Conservation (phyloP, 768 basidiomycete genomes). For the Lactarius quietus region DNA sequence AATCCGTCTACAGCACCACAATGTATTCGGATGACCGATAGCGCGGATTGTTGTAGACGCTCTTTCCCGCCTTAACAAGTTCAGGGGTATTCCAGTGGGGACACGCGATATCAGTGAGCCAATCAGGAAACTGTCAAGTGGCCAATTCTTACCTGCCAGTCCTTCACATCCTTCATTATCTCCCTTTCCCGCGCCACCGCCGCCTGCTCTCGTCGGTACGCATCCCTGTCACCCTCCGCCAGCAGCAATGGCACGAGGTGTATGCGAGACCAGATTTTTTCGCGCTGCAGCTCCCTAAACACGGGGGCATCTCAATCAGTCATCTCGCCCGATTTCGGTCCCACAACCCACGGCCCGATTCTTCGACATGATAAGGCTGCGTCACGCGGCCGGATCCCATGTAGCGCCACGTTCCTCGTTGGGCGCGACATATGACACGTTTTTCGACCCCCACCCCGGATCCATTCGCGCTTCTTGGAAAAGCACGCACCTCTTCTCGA, state of each 20-base stretch:
- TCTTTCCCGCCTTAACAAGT: constrained; percentile 67
- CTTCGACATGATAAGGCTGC: constrained; percentile 41
- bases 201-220: constrained; percentile 77
- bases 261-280: constrained; percentile 94
- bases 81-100: constrained; percentile 21
- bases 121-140: constrained; percentile 30
- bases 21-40: constrained; percentile 58
- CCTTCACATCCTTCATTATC: constrained; percentile 93
- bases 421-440: constrained; percentile 61
- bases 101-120: constrained; percentile 26
- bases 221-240: constrained; percentile 91
- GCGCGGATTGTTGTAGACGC: constrained; percentile 76
- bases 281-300: constrained; percentile 85
- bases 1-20: constrained; percentile 49
- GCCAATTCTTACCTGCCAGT: constrained; percentile 74
- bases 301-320: constrained; percentile 17
- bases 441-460: constrained; percentile 59
- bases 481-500: constrained; percentile 81
- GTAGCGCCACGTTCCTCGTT: constrained; percentile 61
- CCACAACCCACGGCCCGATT: constrained; percentile 22
- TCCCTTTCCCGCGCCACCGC: constrained; percentile 72
- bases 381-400: constrained; percentile 63
- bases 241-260: constrained; percentile 88
- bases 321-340: constrained; percentile 16
- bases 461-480: constrained; percentile 14